phyloP scores from a whole-genome alignment of 352 stramenopile species.

The Pilasporangium apinafurcum region DNA sequence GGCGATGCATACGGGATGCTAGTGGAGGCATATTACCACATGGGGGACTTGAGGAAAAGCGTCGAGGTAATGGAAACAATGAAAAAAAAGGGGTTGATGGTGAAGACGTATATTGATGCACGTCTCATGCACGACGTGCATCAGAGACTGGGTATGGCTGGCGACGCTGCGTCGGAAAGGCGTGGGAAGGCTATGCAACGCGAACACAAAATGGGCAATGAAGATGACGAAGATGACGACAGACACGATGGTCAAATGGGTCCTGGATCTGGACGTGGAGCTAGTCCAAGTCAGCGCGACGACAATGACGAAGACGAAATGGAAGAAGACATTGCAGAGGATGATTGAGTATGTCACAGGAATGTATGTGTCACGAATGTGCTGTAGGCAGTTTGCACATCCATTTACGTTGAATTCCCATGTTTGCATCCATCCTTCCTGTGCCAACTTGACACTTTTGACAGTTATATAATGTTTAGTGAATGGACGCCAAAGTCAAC shows the following conservation, averaged over 20 bases:
- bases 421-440: neutral
- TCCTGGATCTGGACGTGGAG: constrained; percentile 14
- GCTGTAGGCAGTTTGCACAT: no score
- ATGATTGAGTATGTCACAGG: constrained; percentile 19
- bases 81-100: constrained; percentile 41
- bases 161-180: constrained; percentile 15
- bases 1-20: constrained; percentile 89
- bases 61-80: constrained; percentile 78
- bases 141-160: constrained; percentile 28
- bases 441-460: neutral
- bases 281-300: constrained; percentile 14
- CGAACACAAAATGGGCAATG: constrained; percentile 23
- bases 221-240: constrained; percentile 4
- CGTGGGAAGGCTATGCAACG: constrained; percentile 8
- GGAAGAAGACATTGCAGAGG: constrained; percentile 77
- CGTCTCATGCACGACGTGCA: constrained; percentile 67
- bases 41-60: constrained; percentile 57
- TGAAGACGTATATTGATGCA: constrained; percentile 74
- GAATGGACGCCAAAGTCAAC: neutral
- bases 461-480: neutral
- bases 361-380: no score
- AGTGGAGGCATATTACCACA: constrained; percentile 68
- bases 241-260: constrained; percentile 8
- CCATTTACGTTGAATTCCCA: no score
- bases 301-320: constrained; percentile 65